Percentiles rank a stretch among this genome's conserved stretches.
Evolutionary conservation across 306 rosid species (phyloP).

Genomic region (Cicer judaicum): DNA sequence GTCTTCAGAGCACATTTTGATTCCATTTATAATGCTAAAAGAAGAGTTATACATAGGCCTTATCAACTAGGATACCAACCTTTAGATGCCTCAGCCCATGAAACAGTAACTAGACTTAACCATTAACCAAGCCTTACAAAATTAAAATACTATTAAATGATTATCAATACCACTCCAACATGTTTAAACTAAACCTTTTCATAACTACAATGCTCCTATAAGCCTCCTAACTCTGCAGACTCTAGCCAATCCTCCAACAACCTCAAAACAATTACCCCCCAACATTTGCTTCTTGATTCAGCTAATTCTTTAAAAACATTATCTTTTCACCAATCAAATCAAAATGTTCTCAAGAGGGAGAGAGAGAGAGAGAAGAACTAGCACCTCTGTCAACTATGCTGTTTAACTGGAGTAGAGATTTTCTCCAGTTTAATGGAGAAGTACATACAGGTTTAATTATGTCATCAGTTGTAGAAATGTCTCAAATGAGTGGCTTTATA

Average conservation of each 20-base stretch:
- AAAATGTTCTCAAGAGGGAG: neutral
- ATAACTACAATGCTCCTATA: neutral
- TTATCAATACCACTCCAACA: neutral
- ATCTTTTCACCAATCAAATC: conserved; percentile 12
- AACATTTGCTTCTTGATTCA: conserved; percentile 11
- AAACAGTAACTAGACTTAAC: no score
- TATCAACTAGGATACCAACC: no score
- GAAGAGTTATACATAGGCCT: no score
- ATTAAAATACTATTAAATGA: no score
- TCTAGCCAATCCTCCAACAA: conserved; percentile 20
- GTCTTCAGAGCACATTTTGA: no score
- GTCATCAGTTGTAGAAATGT: neutral
- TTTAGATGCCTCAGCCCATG: no score
- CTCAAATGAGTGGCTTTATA: neutral
- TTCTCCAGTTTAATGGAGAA: neutral
- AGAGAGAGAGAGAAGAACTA: neutral
- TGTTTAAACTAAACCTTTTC: neutral
- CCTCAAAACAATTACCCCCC: conserved; percentile 29
- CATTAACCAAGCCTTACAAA: no score
- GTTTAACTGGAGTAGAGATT: neutral
- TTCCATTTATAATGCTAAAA: no score
- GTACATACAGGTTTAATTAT: neutral
- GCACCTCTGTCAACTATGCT: neutral
- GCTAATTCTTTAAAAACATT: conserved; percentile 18
- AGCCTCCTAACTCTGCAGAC: conserved; percentile 15